Conservation (phyloP, 2,329 filamentous ascomycete species). For the Tolypocladium nubicola region DNA sequence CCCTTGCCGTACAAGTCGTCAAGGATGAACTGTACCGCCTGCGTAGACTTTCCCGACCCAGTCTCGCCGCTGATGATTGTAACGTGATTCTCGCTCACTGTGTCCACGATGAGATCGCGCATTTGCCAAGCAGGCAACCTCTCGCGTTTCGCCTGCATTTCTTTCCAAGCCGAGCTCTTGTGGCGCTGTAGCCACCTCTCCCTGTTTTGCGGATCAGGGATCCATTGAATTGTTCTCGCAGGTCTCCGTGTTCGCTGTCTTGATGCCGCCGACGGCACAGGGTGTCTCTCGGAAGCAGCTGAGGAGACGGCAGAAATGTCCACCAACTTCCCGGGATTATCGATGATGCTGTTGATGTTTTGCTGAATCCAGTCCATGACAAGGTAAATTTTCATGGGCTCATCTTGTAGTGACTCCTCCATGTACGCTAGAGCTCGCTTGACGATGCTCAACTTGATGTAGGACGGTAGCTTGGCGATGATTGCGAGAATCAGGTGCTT, state of each 20-base stretch:
- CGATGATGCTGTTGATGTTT: constrained; percentile 70
- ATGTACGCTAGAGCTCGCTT: constrained; percentile 66
- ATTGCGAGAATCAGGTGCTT: constrained; percentile 59
- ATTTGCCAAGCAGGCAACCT: constrained; percentile 81
- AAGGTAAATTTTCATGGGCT: constrained; percentile 83
- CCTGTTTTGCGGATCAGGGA: constrained; percentile 45
- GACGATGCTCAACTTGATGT: constrained; percentile 84
- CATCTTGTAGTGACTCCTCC: constrained; percentile 59
- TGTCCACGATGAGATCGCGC: constrained; percentile 63
- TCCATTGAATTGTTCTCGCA: constrained; percentile 54
- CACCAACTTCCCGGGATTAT: constrained; percentile 70
- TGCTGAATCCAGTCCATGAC: constrained; percentile 87
- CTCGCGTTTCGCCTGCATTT: constrained; percentile 64
- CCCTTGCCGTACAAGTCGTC: constrained; percentile 76
- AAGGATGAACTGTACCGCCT: constrained; percentile 90
- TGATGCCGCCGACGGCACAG: constrained; percentile 13
- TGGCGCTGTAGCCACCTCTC: constrained; percentile 64
- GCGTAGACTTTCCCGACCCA: constrained; percentile 92
- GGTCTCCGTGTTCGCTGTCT: constrained; percentile 28
- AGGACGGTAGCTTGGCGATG: constrained; percentile 65
- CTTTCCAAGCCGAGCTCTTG: constrained; percentile 51
- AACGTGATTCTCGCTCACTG: constrained; percentile 70
- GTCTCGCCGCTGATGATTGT: constrained; percentile 97
- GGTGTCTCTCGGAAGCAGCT: constrained; percentile 46
- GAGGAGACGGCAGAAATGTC: constrained; percentile 75